These are phyloP conservation scores for Paramecium octaurelia DNA, from an alignment of 73 alveolate genomes.

Conservation along the genomic window DNA sequence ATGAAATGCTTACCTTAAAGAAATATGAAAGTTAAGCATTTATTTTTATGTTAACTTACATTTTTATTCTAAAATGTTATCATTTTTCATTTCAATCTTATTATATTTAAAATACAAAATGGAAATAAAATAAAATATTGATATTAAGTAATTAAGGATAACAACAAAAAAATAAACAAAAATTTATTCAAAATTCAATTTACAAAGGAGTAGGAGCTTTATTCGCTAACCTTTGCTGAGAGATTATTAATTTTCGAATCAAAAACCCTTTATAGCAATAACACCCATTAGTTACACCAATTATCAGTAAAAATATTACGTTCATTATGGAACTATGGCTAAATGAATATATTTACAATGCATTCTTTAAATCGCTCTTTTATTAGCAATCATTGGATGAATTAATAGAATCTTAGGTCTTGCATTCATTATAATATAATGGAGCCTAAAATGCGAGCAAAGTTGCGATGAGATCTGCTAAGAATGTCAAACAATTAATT, in stretches of 20 bases:
- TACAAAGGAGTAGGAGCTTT: not conserved
- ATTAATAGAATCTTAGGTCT: not conserved
- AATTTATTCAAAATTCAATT: not conserved
- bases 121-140: no score
- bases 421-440: not conserved
- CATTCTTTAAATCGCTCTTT: not conserved
- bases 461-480: not conserved
- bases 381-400: not conserved
- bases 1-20: no score
- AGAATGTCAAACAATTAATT: not conserved
- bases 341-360: not conserved
- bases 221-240: not conserved
- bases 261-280: not conserved
- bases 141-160: not conserved
- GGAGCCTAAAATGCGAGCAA: not conserved
- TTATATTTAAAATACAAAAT: no score
- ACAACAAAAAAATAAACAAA: not conserved
- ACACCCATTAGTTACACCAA: not conserved
- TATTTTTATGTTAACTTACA: no score
- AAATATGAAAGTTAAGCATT: no score
- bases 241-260: not conserved
- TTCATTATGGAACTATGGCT: not conserved
- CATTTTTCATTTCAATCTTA: not conserved
- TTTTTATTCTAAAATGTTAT: no score
- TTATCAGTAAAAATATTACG: not conserved